phyloP scores from a whole-genome alignment of 169 alveolate genomes.

The Plasmodium falciparum region DNA sequence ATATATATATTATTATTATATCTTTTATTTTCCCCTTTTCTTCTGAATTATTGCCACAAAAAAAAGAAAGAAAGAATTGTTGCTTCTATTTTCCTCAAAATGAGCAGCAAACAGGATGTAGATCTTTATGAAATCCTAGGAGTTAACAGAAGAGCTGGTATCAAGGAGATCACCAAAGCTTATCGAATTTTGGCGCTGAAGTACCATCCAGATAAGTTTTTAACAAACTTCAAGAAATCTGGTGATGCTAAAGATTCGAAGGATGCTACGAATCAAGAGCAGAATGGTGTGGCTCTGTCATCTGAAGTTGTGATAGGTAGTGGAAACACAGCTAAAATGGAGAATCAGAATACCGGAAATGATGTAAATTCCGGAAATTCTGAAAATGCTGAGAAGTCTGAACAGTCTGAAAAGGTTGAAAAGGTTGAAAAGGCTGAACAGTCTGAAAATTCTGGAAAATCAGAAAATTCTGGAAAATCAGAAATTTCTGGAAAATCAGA shows the following conservation, averaged over 20 bases:
- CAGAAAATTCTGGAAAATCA: neutral
- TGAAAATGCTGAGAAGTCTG: too few species aligned
- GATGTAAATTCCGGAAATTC: neutral
- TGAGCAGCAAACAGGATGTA: slow-evolving; percentile 62
- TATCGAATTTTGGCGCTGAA: slow-evolving; percentile 91
- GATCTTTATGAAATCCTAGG: slow-evolving; percentile 86
- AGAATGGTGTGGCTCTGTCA: too few species aligned
- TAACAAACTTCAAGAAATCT: slow-evolving; percentile 51
- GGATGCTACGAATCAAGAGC: neutral
- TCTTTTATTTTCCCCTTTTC: neutral
- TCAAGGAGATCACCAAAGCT: slow-evolving; percentile 93
- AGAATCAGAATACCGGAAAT: neutral
- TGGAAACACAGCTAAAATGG: neutral
- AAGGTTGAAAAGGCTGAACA: neutral
- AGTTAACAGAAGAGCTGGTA: slow-evolving; percentile 83
- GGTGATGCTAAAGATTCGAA: neutral
- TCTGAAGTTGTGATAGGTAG: neutral
- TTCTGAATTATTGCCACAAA: too few species aligned
- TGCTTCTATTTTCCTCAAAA: slow-evolving; percentile 1
- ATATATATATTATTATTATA: slow-evolving; percentile 5
- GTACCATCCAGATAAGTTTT: slow-evolving; percentile 95
- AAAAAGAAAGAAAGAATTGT: too few species aligned
- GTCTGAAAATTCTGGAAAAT: neutral
- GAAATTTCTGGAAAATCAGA: neutral
- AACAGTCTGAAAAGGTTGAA: too few species aligned